Percentiles rank a stretch among this genome's conserved stretches.
phyloP scores from a whole-genome alignment of 192 early-diverging fungal species.

The Backusella tarrabulga region DNA sequence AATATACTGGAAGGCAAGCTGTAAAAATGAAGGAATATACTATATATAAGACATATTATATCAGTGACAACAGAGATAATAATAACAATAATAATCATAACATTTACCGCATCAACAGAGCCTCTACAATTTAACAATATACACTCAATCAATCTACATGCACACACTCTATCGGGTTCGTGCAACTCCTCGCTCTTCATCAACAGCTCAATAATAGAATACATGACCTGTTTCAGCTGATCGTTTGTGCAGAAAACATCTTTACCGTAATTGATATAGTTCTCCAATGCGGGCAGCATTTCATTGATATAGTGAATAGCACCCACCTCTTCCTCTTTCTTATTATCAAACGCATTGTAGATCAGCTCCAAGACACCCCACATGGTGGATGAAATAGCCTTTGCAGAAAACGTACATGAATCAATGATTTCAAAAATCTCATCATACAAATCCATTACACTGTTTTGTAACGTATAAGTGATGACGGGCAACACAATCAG shows the following conservation, averaged over 20 bases:
- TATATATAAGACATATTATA: constrained; percentile 4
- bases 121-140: constrained; percentile 84
- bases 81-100: not conserved
- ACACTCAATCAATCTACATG: constrained; percentile 82
- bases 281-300: constrained; percentile 85
- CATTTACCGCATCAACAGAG: constrained; percentile 63
- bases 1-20: constrained; percentile 65
- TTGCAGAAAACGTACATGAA: constrained; percentile 80
- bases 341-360: constrained; percentile 67
- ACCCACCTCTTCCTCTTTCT: constrained; percentile 18
- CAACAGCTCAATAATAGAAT: constrained; percentile 81
- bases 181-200: constrained; percentile 77
- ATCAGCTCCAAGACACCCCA: constrained; percentile 82
- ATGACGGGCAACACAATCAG: constrained; percentile 72
- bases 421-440: constrained; percentile 90
- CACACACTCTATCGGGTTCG: constrained; percentile 76
- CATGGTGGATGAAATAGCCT: constrained; percentile 75
- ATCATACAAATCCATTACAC: constrained; percentile 75
- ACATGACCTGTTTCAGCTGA: constrained; percentile 68
- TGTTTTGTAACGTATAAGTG: constrained; percentile 74
- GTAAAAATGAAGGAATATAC: constrained; percentile 70
- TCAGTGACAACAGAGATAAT: constrained; percentile 1
- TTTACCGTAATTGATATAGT: constrained; percentile 86
- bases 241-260: constrained; percentile 67
- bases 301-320: constrained; percentile 86